Base-by-base conservation (phyloP, 1,139 yeast species). In the Sugiyamaella xylanicola region DNA sequence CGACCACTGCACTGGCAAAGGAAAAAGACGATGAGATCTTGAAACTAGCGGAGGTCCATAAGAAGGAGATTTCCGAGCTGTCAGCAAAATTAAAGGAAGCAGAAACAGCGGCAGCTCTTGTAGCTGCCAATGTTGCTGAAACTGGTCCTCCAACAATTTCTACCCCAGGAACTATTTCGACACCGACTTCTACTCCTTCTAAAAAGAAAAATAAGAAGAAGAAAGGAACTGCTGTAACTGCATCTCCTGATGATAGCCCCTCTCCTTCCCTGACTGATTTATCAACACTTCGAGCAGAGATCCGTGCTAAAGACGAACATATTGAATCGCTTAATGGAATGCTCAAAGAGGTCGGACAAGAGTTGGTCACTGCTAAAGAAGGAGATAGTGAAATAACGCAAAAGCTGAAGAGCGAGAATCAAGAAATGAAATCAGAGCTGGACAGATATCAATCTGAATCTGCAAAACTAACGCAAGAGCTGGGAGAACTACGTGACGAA, bases 311-410 rank as follows among this genome's bases (percentile, higher is more conserved):
- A 4, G 67, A 29, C 78, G 86, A 83, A 50, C 87, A 85, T 60
- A 73, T 83, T 20, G 85, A 81, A 40, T 74, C 73, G 49, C 76
- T 87, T 53, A 79, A 85, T 61, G 96, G 88, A 56, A 86, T 84
- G 87, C 71, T 90, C 50, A 80, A 80, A 61, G 83, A 81, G 51
- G 78, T 90, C 19, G 96, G 96, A 0, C 81, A 86, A 64, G 95
- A 88, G 51, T 74, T 89, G 22, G 95, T 89, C 0, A 73, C 53
- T 58, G 64, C 75, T 56, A 56, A 53, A 40, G 63, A 62, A 22
- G 37, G n/a, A n/a, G n/a, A n/a, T n/a, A n/a, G n/a, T n/a, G n/a
- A n/a, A n/a, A n/a, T n/a, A n/a, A n/a, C 32, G 32, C 9, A 15
- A 13, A 32, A 15, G 8, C 15, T 7, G 15, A 17, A 36, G 17